Evolutionary conservation across 75 land plant species (phyloP).

Genomic region (Ceratopteris richardii): DNA sequence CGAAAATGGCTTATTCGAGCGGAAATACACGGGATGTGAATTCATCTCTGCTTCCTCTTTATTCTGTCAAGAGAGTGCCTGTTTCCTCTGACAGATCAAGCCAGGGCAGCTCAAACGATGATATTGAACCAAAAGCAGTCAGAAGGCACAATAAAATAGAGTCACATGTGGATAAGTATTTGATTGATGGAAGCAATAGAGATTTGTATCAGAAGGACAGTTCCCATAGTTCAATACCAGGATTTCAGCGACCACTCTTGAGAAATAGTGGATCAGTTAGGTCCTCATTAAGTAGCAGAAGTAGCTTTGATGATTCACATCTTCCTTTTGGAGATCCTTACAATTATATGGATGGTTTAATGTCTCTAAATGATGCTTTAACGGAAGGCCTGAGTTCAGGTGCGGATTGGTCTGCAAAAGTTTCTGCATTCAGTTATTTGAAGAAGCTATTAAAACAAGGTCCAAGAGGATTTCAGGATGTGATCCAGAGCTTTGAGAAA

Average conservation of each 20-base stretch:
- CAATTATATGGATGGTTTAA: conserved; percentile 62
- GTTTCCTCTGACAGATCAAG: conserved; percentile 38
- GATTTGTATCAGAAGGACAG: conserved; percentile 38
- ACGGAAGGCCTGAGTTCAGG: conserved; percentile 80
- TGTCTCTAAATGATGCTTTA: conserved; percentile 88
- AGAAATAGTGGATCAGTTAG: conserved; percentile 56
- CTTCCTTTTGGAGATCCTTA: conserved; percentile 47
- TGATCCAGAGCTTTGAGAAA: conserved; percentile 90
- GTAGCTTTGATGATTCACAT: conserved; percentile 68
- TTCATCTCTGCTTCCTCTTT: conserved; percentile 25
- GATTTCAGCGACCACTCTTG: conserved; percentile 85
- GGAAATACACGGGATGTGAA: conserved; percentile 25
- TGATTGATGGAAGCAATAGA: conserved; percentile 38
- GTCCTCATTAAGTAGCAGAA: conserved; percentile 50
- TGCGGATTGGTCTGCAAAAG: conserved; percentile 95
- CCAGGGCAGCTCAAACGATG: conserved; percentile 48
- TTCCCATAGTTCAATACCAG: conserved; percentile 54
- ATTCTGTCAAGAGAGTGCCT: conserved; percentile 40
- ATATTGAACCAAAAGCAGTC: conserved; percentile 35
- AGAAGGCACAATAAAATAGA: conserved; percentile 37
- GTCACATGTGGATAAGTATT: conserved; percentile 45
- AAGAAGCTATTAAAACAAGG: conserved; percentile 75
- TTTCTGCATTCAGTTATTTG: conserved; percentile 87
- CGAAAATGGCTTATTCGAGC: conserved; percentile 29
- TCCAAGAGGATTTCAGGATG: conserved; percentile 79